These are phyloP conservation scores for Imleria badia DNA, from an alignment of 768 basidiomycete species.

Conservation along the genomic window DNA sequence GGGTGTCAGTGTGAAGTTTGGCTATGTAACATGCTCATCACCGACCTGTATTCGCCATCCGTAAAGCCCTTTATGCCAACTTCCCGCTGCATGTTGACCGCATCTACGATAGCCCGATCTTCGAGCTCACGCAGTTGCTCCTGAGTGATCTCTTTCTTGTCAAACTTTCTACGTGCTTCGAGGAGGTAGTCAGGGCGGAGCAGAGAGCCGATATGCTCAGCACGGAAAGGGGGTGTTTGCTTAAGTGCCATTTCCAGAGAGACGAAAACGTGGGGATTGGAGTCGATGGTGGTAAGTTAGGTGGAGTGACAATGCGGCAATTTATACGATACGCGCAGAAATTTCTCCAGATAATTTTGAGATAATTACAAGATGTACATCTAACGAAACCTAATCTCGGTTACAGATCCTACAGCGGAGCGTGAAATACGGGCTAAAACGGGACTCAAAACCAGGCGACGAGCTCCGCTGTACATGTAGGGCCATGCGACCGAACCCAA, in stretches of 20 bases:
- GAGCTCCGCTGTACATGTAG: too few relatives aligned
- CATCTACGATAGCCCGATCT: slow-evolving; percentile 38
- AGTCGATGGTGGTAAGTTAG: background rate
- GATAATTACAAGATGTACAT: too few relatives aligned
- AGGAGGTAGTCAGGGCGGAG: slow-evolving; percentile 43
- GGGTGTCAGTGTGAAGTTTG: background rate
- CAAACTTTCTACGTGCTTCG: slow-evolving; percentile 36
- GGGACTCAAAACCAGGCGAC: too few relatives aligned
- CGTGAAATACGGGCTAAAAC: too few relatives aligned
- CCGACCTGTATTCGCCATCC: slow-evolving; percentile 40
- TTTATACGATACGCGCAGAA: slow-evolving; percentile 9
- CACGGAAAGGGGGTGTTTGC: slow-evolving; percentile 43
- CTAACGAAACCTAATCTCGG: too few relatives aligned
- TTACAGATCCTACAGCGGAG: too few relatives aligned
- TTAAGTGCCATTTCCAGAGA: slow-evolving; percentile 16
- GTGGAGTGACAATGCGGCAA: background rate
- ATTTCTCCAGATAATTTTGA: too few relatives aligned
- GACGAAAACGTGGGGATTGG: too few relatives aligned
- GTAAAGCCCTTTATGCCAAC: slow-evolving; percentile 43
- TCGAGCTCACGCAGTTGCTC: slow-evolving; percentile 40
- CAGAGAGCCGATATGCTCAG: slow-evolving; percentile 46
- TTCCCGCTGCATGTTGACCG: slow-evolving; percentile 39
- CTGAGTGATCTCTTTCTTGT: slow-evolving; percentile 31
- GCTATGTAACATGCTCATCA: slow-evolving; percentile 16
- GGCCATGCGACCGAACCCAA: too few relatives aligned